phyloP scores from a whole-genome alignment of 352 stramenopile species.

The Phytophthora multivora region DNA sequence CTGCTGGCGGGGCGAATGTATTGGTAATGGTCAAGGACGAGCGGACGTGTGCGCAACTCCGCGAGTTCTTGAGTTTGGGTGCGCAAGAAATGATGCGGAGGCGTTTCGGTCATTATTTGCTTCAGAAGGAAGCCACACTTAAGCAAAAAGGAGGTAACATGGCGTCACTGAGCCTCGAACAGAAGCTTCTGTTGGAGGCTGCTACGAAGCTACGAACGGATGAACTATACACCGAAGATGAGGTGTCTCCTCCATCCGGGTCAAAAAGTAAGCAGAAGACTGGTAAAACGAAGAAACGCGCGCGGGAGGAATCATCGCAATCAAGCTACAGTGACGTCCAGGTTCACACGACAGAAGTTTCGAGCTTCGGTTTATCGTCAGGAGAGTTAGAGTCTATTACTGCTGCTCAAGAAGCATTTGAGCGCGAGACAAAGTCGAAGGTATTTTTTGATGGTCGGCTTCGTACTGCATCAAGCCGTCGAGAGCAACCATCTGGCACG shows the following conservation, averaged over 20 bases:
- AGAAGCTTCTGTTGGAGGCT: slow-evolving; percentile 65
- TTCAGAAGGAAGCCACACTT: slow-evolving; percentile 64
- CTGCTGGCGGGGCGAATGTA: slow-evolving; percentile 51
- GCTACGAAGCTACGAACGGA: slow-evolving; percentile 51
- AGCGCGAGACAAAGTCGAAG: slow-evolving; percentile 29
- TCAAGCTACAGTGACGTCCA: slow-evolving; percentile 33
- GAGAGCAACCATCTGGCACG: slow-evolving; percentile 23
- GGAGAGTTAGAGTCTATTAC: slow-evolving; percentile 68
- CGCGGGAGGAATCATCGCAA: slow-evolving; percentile 23
- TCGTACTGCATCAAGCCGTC: slow-evolving; percentile 10
- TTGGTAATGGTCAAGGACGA: slow-evolving; percentile 91
- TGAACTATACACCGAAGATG: slow-evolving; percentile 44
- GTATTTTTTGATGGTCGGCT: slow-evolving; percentile 23
- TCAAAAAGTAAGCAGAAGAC: slow-evolving; percentile 23
- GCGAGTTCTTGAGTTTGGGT: slow-evolving; percentile 82
- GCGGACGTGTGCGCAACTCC: slow-evolving; percentile 83
- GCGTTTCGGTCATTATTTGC: slow-evolving; percentile 83
- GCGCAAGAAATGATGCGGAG: slow-evolving; percentile 80
- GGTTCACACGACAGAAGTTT: slow-evolving; percentile 46
- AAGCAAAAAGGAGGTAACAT: slow-evolving; percentile 58
- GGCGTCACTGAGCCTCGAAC: slow-evolving; percentile 56
- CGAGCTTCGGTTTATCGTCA: slow-evolving; percentile 74
- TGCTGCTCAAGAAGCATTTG: slow-evolving; percentile 27
- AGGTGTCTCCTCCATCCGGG: background rate
- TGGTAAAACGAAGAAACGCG: slow-evolving; percentile 42